phyloP scores from a whole-genome alignment of 805 yeast species.

The Torulaspora maleeae region DNA sequence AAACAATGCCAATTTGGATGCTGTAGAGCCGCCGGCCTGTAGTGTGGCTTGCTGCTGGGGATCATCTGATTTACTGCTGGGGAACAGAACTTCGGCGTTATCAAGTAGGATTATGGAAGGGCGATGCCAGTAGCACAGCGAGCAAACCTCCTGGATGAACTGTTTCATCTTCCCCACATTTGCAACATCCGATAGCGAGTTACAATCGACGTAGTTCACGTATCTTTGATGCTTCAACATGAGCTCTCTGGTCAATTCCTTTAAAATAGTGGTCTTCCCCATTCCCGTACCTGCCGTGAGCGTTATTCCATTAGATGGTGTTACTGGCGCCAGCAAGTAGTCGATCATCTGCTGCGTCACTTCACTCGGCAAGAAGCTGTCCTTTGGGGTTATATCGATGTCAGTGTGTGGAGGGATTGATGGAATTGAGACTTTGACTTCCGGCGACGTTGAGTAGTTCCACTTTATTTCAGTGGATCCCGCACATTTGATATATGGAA shows the following conservation, averaged over 20 bases:
- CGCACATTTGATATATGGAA: constrained; percentile 4
- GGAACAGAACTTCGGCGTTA: constrained; percentile 66
- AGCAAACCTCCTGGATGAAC: constrained; percentile 41
- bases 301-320: constrained; percentile 45
- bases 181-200: constrained; percentile 35
- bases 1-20: constrained; percentile 62
- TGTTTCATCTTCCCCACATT: constrained; percentile 38
- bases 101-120: constrained; percentile 76
- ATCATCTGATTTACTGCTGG: constrained; percentile 43
- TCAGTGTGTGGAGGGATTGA: background rate
- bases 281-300: constrained; percentile 74
- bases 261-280: constrained; percentile 64
- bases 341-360: constrained; percentile 2
- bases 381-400: background rate
- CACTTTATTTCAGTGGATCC: constrained; percentile 3
- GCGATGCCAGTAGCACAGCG: constrained; percentile 62
- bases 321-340: constrained; percentile 19
- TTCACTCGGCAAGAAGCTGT: background rate
- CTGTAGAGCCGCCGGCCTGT: constrained; percentile 47
- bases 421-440: constrained; percentile 1
- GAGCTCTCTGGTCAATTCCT: constrained; percentile 40
- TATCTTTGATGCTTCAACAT: constrained; percentile 35
- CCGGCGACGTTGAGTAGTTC: constrained; percentile 3
- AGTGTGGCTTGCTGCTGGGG: constrained; percentile 13
- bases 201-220: constrained; percentile 51